phyloP scores from a whole-genome alignment of 768 basidiomycete genomes.

The Antrodiella citrinella region DNA sequence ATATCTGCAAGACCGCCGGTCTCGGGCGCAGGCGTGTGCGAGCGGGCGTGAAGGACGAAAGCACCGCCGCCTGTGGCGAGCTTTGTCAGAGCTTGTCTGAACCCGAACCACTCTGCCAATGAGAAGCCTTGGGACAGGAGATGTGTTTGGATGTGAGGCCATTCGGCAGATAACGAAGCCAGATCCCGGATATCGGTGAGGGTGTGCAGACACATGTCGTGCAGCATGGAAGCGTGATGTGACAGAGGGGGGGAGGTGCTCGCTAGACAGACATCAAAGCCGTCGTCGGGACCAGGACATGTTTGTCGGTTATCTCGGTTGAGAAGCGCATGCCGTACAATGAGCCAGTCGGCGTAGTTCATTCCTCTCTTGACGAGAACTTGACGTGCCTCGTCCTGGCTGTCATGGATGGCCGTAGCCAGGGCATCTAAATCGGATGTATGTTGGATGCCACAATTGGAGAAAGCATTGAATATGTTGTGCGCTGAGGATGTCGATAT shows the following conservation, averaged over 20 bases:
- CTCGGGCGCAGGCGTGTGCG: neutral
- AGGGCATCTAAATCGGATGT: neutral
- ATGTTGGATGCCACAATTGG: neutral
- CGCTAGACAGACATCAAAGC: neutral
- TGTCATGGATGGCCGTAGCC: neutral
- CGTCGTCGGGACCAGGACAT: neutral
- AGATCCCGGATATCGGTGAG: neutral
- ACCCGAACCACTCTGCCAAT: neutral
- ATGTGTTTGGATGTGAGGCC: neutral
- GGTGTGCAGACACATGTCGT: neutral
- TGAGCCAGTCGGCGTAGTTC: neutral
- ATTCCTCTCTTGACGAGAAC: neutral
- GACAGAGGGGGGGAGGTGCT: neutral
- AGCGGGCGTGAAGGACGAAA: neutral
- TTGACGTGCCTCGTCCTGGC: neutral
- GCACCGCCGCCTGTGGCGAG: neutral
- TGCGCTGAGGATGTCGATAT: neutral
- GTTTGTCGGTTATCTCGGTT: neutral
- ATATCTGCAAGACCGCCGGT: neutral
- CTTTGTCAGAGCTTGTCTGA: neutral
- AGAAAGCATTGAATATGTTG: neutral
- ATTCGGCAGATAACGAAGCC: neutral
- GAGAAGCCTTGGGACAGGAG: neutral
- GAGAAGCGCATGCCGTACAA: neutral
- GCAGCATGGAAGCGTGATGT: neutral